These are phyloP conservation scores for Suillus subaureus DNA, from an alignment of 768 basidiomycete genomes.

Conservation along the genomic window DNA sequence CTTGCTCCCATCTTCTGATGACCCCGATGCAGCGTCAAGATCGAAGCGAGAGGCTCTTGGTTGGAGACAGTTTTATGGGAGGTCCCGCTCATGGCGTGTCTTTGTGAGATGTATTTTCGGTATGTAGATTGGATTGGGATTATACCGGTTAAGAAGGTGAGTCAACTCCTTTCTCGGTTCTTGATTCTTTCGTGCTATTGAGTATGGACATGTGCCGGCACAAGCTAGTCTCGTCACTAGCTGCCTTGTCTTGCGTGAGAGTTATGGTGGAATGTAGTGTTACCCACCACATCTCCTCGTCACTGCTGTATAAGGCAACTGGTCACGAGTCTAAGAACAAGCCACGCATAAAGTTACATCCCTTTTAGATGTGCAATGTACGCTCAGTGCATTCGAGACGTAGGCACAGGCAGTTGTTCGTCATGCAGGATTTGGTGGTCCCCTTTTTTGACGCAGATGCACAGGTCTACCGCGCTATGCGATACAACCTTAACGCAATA, in stretches of 20 bases:
- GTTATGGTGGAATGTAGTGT: too few relatives aligned
- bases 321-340: too few relatives aligned
- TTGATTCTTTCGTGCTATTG: not conserved
- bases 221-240: too few relatives aligned
- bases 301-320: too few relatives aligned
- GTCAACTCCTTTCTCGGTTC: slow-evolving; percentile 3
- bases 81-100: slow-evolving; percentile 89
- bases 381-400: too few relatives aligned
- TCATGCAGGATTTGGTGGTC: slow-evolving; percentile 14
- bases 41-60: slow-evolving; percentile 77
- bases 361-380: too few relatives aligned
- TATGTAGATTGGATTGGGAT: slow-evolving; percentile 79
- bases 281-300: too few relatives aligned
- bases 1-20: slow-evolving; percentile 60
- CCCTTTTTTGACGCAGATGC: slow-evolving; percentile 4
- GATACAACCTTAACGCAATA: slow-evolving; percentile 59
- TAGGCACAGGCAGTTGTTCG: too few relatives aligned
- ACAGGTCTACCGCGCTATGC: slow-evolving; percentile 82
- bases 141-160: slow-evolving; percentile 78
- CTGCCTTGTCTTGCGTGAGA: too few relatives aligned
- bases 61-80: slow-evolving; percentile 91
- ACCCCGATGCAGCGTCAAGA: slow-evolving; percentile 61
- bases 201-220: too few relatives aligned
- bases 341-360: too few relatives aligned
- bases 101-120: slow-evolving; percentile 89